Evolutionary conservation across 768 basidiomycete genomes (phyloP).

Genomic region (Russula lepida): DNA sequence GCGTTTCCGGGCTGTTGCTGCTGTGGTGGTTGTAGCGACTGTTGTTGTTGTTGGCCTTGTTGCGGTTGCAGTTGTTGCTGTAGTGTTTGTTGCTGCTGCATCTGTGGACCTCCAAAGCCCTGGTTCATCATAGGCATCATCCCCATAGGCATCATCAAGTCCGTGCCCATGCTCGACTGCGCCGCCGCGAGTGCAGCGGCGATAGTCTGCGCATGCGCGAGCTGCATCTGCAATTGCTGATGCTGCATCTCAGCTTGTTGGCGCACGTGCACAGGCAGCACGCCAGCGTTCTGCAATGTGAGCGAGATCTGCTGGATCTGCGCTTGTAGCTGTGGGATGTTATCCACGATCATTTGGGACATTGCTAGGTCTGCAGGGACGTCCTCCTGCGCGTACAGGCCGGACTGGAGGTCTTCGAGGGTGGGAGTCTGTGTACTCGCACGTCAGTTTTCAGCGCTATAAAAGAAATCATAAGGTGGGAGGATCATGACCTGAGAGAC

Average conservation of each 20-base stretch:
- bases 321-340: conserved; percentile 75
- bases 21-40: conserved; percentile 26
- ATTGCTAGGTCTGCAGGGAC: conserved; percentile 57
- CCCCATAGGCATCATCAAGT: conserved; percentile 31
- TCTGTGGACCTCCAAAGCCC: conserved; percentile 14
- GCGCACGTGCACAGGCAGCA: conserved; percentile 61
- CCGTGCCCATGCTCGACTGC: conserved; percentile 31
- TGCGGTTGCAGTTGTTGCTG: conserved; percentile 36
- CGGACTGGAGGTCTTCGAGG: conserved; percentile 31
- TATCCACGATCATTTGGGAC: conserved; percentile 63
- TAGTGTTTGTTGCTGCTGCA: conserved; percentile 17
- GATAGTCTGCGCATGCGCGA: conserved; percentile 71
- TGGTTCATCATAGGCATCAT: conserved; percentile 18
- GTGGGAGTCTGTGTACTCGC: conserved; percentile 10
- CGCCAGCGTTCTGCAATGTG: conserved; percentile 68
- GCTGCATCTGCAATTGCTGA: conserved; percentile 69
- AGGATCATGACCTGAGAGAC: conserved; percentile 5
- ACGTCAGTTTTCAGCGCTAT: background rate
- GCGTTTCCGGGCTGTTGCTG: conserved; percentile 50
- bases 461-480: background rate
- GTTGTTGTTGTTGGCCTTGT: conserved; percentile 29
- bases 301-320: conserved; percentile 73
- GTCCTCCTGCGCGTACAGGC: conserved; percentile 67
- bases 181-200: conserved; percentile 45
- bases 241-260: conserved; percentile 79